A percentile compares a stretch with the other conserved stretches of the same genome.
phyloP scores from a whole-genome alignment of 1,284 basidiomycete genomes.

The Papiliotrema nemorosa region DNA sequence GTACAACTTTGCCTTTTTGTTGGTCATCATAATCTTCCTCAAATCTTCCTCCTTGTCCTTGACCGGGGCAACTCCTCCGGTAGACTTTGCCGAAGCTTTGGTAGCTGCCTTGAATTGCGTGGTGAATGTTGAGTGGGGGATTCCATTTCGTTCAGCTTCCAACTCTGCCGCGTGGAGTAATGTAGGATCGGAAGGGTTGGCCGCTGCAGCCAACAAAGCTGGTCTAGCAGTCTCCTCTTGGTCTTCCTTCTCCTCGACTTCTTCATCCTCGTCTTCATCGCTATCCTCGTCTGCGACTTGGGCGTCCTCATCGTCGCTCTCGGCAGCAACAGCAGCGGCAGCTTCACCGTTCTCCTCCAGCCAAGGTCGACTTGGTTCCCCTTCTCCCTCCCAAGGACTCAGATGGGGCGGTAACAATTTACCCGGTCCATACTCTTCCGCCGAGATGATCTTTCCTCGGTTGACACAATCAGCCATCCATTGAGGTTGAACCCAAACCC shows the following conservation, averaged over 20 bases:
- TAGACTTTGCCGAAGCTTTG: conserved; percentile 51
- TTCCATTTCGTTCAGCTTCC: conserved; percentile 84
- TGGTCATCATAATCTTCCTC: conserved; percentile 98
- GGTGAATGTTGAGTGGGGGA: conserved; percentile 79
- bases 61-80: conserved; percentile 14
- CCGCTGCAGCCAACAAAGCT: conserved; percentile 58
- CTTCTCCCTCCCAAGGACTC: conserved; percentile 87
- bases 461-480: conserved; percentile 98
- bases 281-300: conserved; percentile 43
- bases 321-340: conserved; percentile 36
- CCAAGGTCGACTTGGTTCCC: conserved; percentile 59
- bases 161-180: conserved; percentile 85
- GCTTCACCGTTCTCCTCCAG: conserved; percentile 48
- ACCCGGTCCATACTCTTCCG: conserved; percentile 83
- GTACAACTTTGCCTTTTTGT: conserved; percentile 92
- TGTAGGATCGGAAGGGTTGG: conserved; percentile 61
- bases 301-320: conserved; percentile 41
- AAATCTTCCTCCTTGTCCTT: conserved; percentile 68
- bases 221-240: conserved; percentile 44
- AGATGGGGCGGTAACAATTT: conserved; percentile 88
- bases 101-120: conserved; percentile 68
- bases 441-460: conserved; percentile 73
- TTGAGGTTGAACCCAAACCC: conserved; percentile 94
- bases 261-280: conserved; percentile 47
- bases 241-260: conserved; percentile 47